Base-by-base conservation (phyloP, 2,329 filamentous ascomycete species). In the Neoascochyta sp. region DNA sequence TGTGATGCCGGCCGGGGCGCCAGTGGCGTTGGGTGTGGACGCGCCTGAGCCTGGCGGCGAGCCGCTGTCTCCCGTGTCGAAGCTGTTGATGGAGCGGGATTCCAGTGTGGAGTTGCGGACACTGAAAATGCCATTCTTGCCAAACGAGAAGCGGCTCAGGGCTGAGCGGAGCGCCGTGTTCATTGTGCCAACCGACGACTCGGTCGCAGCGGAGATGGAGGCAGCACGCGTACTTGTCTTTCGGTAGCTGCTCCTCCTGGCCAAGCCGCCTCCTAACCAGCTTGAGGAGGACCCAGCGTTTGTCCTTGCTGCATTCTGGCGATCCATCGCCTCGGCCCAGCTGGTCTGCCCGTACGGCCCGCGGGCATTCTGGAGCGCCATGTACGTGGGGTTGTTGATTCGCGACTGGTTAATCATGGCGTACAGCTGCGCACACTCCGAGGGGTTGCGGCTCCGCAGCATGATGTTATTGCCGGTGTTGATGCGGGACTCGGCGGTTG, bases 331-430 rank as follows among this genome's bases (percentile, higher is more conserved):
- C 45, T 67, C 76, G 58, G 47, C 71, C 70, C 48, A 73, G 57
- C 37, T 68, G 39, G 58, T 62, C 52, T 45, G 57, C 14, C 50
- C 73, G 29, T 70, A 44, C 57, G 70, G 65, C 69, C 80, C 43
- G 71, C 86, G 68, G 73, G 93, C 67, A 68, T 84, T 73, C 71
- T 86, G 75, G 70, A 88, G 47, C 62, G 81, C 58, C 70, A 85
- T 88, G 65, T 90, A 95, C 32, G 88, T 90, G 30, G 87, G 83
- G 57, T 96, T 95, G 65, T 95, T 86, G 58, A 95, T 84, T 26
- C 92, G 83, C 12, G 89, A 81, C 39, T 84, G 76, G 62, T 96
- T 93, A 40, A 96, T 89, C 23, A 90, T 77, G 52, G 76, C 76
- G 63, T 95, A 98, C 4, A 98, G 72, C 19, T 76, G 74, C 44